Evolutionary conservation across 495 filamentous ascomycete species (phyloP).

Genomic region (Oidiodendron maius): DNA sequence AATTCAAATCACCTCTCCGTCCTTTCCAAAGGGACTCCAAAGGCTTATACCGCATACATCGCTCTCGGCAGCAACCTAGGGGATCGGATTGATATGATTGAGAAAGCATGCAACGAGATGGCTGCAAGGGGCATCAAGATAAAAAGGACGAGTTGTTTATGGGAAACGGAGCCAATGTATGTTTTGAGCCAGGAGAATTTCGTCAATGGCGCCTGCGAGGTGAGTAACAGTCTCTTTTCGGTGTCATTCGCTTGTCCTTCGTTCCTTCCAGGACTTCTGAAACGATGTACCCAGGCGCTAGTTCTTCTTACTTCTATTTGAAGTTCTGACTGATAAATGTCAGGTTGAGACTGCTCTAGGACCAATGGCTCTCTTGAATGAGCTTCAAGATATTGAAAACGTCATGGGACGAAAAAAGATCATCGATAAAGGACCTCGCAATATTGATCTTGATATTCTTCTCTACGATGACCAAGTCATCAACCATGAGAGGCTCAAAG

Average conservation of each 20-base stretch:
- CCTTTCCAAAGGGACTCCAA: not conserved
- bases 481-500: constrained; percentile 62
- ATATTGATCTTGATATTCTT: constrained; percentile 91
- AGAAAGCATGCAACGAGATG: constrained; percentile 74
- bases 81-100: constrained; percentile 76
- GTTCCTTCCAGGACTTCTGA: not conserved
- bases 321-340: not conserved
- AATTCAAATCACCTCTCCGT: not conserved
- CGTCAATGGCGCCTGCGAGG: constrained; percentile 91
- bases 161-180: constrained; percentile 97
- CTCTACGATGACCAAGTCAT: constrained; percentile 70
- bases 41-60: constrained; percentile 53
- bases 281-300: not conserved
- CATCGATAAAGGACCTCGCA: constrained; percentile 88
- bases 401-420: constrained; percentile 71
- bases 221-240: constrained; percentile 32
- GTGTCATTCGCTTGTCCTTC: not conserved
- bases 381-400: constrained; percentile 78
- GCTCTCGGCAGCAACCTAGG: constrained; percentile 93
- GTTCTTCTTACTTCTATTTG: not conserved
- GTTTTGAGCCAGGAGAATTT: constrained; percentile 82
- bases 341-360: constrained; percentile 77
- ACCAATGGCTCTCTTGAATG: constrained; percentile 69
- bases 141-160: constrained; percentile 76
- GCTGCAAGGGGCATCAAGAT: constrained; percentile 63